phyloP scores from a whole-genome alignment of 805 yeast genomes.

The Saccharomyces mikatae region DNA sequence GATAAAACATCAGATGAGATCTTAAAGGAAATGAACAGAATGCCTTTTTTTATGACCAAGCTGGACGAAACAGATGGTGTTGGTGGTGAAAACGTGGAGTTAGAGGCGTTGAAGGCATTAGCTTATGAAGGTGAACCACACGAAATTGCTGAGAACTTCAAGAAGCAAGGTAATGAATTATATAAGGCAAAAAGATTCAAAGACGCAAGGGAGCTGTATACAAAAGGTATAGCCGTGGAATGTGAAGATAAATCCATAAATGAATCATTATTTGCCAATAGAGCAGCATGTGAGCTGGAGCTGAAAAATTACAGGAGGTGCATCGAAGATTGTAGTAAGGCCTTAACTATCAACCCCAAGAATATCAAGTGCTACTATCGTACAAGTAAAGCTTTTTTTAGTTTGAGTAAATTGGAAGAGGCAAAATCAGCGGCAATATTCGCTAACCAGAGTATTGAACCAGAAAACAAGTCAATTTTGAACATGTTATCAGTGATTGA shows the following conservation, averaged over 20 bases:
- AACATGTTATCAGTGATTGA: conserved; percentile 37
- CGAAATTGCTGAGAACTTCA: conserved; percentile 83
- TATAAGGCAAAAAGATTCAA: conserved; percentile 63
- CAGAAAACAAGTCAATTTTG: conserved; percentile 48
- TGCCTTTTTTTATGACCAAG: conserved; percentile 92
- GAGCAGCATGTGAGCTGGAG: conserved; percentile 89
- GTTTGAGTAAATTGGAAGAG: conserved; percentile 62
- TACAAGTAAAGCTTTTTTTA: conserved; percentile 71
- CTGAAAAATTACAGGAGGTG: conserved; percentile 77
- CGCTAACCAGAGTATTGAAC: conserved; percentile 50
- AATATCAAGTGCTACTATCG: conserved; percentile 81
- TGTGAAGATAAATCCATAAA: conserved; percentile 50
- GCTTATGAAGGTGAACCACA: conserved; percentile 95
- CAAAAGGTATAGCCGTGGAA: conserved; percentile 67
- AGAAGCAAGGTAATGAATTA: conserved; percentile 87
- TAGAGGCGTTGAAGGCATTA: conserved; percentile 85
- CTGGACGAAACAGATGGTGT: conserved; percentile 69
- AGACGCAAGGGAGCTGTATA: conserved; percentile 71
- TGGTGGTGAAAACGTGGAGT: conserved; percentile 61
- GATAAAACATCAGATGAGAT: conserved; percentile 69
- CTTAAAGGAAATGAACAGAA: conserved; percentile 63
- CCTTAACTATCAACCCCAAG: conserved; percentile 54
- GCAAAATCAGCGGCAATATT: conserved; percentile 58
- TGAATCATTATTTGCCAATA: conserved; percentile 61
- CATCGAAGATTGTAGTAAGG: conserved; percentile 75